phyloP scores from a whole-genome alignment of 352 stramenopile genomes.

The Pythium utonaiense region DNA sequence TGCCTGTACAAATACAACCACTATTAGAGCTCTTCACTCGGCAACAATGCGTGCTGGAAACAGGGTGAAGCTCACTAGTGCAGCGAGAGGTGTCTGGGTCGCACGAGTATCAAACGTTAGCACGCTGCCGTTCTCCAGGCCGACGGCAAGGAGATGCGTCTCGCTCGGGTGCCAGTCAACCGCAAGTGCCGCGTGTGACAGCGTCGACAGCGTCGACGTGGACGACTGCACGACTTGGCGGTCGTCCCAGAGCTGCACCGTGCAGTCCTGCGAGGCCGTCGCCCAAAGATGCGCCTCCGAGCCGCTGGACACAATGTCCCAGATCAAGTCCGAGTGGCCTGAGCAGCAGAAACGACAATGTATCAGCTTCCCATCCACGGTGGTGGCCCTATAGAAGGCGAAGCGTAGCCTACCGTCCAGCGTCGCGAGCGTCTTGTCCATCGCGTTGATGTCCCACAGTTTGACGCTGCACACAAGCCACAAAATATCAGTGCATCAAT shows the following conservation, averaged over 20 bases:
- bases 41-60: not conserved
- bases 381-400: too few relatives aligned
- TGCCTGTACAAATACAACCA: slow-evolving; percentile 5
- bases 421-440: slow-evolving; percentile 46
- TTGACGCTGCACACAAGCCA: too few relatives aligned
- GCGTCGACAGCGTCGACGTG: slow-evolving; percentile 36
- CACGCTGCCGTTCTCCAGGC: slow-evolving; percentile 62
- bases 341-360: not conserved
- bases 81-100: slow-evolving; percentile 34
- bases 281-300: slow-evolving; percentile 39
- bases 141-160: slow-evolving; percentile 50
- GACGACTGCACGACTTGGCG: slow-evolving; percentile 38
- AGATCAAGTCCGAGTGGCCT: slow-evolving; percentile 76
- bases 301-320: slow-evolving; percentile 54
- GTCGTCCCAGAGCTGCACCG: slow-evolving; percentile 72
- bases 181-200: slow-evolving; percentile 34
- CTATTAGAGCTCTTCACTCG: not conserved
- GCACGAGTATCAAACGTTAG: slow-evolving; percentile 68
- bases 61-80: slow-evolving; percentile 20
- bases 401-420: slow-evolving; percentile 36
- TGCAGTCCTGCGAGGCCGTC: slow-evolving; percentile 62
- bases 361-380: not conserved
- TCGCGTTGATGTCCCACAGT: slow-evolving; percentile 59
- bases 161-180: slow-evolving; percentile 74
- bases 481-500: too few relatives aligned